phyloP scores from a whole-genome alignment of 768 basidiomycete species.

The Boletus tomentosulus region DNA sequence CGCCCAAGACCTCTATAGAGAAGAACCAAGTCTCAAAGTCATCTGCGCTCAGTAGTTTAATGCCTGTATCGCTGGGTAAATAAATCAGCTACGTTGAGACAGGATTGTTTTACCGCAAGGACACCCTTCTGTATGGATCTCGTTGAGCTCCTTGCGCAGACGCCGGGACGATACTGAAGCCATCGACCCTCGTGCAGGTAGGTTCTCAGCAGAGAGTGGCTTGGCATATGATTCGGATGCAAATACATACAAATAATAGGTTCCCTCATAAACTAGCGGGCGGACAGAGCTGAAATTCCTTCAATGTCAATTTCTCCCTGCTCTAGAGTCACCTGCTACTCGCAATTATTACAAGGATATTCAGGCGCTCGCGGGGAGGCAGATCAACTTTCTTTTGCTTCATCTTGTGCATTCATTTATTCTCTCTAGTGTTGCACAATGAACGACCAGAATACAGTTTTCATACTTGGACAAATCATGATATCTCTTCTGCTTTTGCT shows the following conservation, averaged over 20 bases:
- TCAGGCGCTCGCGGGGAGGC: conserved; percentile 70
- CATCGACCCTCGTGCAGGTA: conserved; percentile 37
- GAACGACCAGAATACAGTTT: conserved; percentile 25
- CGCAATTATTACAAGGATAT: conserved; percentile 36
- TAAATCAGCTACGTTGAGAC: background rate
- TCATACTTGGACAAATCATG: background rate
- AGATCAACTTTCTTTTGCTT: conserved; percentile 40
- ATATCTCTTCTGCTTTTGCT: conserved; percentile 23
- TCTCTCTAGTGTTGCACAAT: conserved; percentile 10
- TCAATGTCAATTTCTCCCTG: conserved; percentile 46
- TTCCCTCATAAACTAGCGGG: conserved; percentile 25
- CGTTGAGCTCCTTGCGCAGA: conserved; percentile 66
- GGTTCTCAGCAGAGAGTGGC: conserved; percentile 2
- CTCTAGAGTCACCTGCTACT: conserved; percentile 71
- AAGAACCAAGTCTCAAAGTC: conserved; percentile 77
- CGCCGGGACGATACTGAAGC: conserved; percentile 60
- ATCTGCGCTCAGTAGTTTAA: conserved; percentile 68
- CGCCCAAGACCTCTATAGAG: conserved; percentile 79
- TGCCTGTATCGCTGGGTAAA: conserved; percentile 43
- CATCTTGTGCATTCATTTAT: conserved; percentile 18
- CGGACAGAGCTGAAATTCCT: background rate
- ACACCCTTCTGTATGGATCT: conserved; percentile 62
- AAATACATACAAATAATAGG: conserved; percentile 38
- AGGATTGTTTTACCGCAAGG: conserved; percentile 49
- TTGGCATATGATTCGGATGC: conserved; percentile 4